phyloP scores from a whole-genome alignment of 192 early-diverging fungal genomes.

The Podila epicladia region DNA sequence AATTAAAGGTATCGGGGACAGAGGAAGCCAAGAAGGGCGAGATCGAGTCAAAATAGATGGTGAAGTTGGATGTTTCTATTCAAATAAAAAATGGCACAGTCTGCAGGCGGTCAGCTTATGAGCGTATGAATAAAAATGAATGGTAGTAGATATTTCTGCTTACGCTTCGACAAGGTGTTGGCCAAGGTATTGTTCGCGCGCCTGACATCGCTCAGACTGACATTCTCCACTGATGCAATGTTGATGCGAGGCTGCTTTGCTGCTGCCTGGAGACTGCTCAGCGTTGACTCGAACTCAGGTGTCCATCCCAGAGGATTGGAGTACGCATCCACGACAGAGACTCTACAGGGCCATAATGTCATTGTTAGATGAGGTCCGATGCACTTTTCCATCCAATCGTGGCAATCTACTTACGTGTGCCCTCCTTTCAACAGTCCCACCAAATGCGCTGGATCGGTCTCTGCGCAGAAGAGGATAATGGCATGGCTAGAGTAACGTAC shows the following conservation, averaged over 20 bases:
- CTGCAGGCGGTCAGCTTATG: no score
- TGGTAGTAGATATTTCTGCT: neutral
- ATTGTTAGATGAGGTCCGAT: neutral
- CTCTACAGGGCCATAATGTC: constrained; percentile 3
- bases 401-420: neutral
- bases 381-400: neutral
- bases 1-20: constrained; percentile 42
- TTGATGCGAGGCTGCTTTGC: neutral
- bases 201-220: constrained; percentile 7
- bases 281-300: neutral
- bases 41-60: constrained; percentile 42
- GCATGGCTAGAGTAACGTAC: constrained; percentile 4
- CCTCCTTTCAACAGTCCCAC: constrained; percentile 18
- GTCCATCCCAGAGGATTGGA: constrained; percentile 47
- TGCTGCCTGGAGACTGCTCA: neutral
- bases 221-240: neutral
- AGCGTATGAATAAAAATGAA: neutral
- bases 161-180: constrained; percentile 20
- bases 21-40: constrained; percentile 31
- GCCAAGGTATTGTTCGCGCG: constrained; percentile 16
- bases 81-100: neutral
- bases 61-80: constrained; percentile 20
- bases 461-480: constrained; percentile 37
- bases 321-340: constrained; percentile 27
- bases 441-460: constrained; percentile 29